Evolutionary conservation across 257 asterid genomes (phyloP).

Genomic region (Solanum ahanhuiri): DNA sequence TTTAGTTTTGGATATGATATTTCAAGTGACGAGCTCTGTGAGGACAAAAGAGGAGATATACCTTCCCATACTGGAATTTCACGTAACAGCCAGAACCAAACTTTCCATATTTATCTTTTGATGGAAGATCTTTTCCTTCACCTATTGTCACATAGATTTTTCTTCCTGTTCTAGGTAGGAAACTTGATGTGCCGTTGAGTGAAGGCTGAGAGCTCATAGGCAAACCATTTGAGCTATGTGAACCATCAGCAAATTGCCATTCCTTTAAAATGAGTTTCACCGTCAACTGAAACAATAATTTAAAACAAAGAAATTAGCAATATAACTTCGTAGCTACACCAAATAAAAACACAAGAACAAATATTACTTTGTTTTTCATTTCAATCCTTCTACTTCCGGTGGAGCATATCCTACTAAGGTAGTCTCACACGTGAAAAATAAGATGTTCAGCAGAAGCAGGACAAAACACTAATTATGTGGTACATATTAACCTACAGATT

Average conservation of each 20-base stretch:
- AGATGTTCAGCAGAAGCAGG: not conserved
- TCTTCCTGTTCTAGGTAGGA: constrained; percentile 61
- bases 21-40: not conserved
- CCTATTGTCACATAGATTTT: constrained; percentile 57
- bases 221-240: constrained; percentile 35
- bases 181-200: constrained; percentile 34
- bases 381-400: not conserved
- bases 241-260: constrained; percentile 95
- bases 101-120: constrained; percentile 73
- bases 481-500: not conserved
- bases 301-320: constrained; percentile 4
- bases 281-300: constrained; percentile 50
- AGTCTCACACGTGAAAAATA: not conserved
- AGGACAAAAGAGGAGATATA: constrained; percentile 12
- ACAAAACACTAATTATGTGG: not conserved
- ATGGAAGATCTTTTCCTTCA: constrained; percentile 66
- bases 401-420: not conserved
- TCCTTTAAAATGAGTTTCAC: constrained; percentile 82
- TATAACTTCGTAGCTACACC: not conserved
- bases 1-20: not conserved
- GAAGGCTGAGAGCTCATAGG: constrained; percentile 36
- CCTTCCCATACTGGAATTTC: constrained; percentile 90
- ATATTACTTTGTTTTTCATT: not conserved
- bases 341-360: not conserved
- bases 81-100: constrained; percentile 73